Evolutionary conservation across 495 filamentous ascomycete genomes (phyloP).

Genomic region (Lophiostoma macrostomum): DNA sequence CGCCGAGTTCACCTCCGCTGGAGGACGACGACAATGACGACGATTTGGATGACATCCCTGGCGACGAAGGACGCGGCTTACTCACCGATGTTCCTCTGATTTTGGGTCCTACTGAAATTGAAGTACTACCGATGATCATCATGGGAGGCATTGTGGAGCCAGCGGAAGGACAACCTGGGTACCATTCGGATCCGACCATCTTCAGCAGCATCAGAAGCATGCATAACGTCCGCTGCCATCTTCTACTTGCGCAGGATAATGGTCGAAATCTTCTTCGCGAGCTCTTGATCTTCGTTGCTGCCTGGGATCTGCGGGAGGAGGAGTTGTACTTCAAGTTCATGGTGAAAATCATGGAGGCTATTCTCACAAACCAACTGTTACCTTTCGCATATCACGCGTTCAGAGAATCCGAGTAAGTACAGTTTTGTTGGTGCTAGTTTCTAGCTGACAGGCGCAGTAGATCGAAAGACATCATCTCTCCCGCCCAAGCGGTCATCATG

Average conservation of each 20-base stretch:
- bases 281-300: slow-evolving; percentile 90
- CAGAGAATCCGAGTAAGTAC: slow-evolving; percentile 53
- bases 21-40: slow-evolving; percentile 58
- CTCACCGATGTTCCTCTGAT: slow-evolving; percentile 93
- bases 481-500: slow-evolving; percentile 86
- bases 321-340: slow-evolving; percentile 93
- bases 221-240: slow-evolving; percentile 80
- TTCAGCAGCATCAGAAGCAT: slow-evolving; percentile 64
- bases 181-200: slow-evolving; percentile 56
- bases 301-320: slow-evolving; percentile 89
- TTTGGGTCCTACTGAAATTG: slow-evolving; percentile 86
- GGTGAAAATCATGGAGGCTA: slow-evolving; percentile 89
- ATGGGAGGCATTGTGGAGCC: slow-evolving; percentile 73
- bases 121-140: slow-evolving; percentile 90
- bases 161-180: slow-evolving; percentile 35
- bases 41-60: slow-evolving; percentile 76
- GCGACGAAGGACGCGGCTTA: slow-evolving; percentile 69
- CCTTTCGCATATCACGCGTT: slow-evolving; percentile 89
- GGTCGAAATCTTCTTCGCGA: slow-evolving; percentile 85
- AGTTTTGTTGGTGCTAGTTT: not conserved
- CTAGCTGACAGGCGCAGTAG: slow-evolving; percentile 25
- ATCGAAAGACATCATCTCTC: slow-evolving; percentile 91
- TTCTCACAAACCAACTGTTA: slow-evolving; percentile 81
- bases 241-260: slow-evolving; percentile 79
- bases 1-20: slow-evolving; percentile 47